Percentiles rank a stretch among this genome's conserved stretches.
phyloP scores from a whole-genome alignment of 768 basidiomycete species.

The Leccinum uliginosum region DNA sequence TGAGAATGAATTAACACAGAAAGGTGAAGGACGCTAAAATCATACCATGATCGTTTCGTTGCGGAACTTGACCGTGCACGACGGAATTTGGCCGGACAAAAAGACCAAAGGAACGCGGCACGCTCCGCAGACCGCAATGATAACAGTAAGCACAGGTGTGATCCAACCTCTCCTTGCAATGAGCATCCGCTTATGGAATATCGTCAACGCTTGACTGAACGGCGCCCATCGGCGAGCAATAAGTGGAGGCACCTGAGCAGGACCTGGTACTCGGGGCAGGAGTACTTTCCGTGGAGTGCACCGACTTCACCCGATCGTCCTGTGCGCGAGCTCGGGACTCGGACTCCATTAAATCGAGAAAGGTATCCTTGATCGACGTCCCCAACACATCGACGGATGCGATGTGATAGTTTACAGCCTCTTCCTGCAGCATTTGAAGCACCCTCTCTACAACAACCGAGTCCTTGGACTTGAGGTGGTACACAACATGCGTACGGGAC shows the following conservation, averaged over 20 bases:
- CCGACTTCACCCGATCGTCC: slow-evolving; percentile 28
- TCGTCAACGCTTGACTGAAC: slow-evolving; percentile 62
- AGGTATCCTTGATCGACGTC: slow-evolving; percentile 78
- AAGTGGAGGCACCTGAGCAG: slow-evolving; percentile 6
- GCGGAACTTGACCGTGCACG: slow-evolving; percentile 43
- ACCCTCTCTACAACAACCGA: slow-evolving; percentile 48
- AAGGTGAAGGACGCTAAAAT: not conserved
- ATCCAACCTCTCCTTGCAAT: slow-evolving; percentile 68
- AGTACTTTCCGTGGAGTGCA: slow-evolving; percentile 5
- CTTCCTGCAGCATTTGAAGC: slow-evolving; percentile 49
- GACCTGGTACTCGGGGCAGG: not conserved
- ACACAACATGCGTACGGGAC: slow-evolving; percentile 43
- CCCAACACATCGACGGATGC: slow-evolving; percentile 63
- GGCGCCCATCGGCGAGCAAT: slow-evolving; percentile 49
- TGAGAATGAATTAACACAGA: not conserved
- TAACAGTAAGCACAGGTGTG: slow-evolving; percentile 49
- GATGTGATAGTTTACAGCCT: slow-evolving; percentile 36
- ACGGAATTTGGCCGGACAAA: slow-evolving; percentile 46
- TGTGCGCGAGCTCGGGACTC: slow-evolving; percentile 7
- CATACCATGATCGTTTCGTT: slow-evolving; percentile 52
- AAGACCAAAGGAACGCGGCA: slow-evolving; percentile 69
- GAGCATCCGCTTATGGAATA: slow-evolving; percentile 67
- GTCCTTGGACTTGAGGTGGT: slow-evolving; percentile 62
- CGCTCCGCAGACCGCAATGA: slow-evolving; percentile 56
- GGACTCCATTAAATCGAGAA: slow-evolving; percentile 63